These are phyloP conservation scores for Blastocystis sp. DNA, from an alignment of 352 stramenopile species.

Conservation along the genomic window DNA sequence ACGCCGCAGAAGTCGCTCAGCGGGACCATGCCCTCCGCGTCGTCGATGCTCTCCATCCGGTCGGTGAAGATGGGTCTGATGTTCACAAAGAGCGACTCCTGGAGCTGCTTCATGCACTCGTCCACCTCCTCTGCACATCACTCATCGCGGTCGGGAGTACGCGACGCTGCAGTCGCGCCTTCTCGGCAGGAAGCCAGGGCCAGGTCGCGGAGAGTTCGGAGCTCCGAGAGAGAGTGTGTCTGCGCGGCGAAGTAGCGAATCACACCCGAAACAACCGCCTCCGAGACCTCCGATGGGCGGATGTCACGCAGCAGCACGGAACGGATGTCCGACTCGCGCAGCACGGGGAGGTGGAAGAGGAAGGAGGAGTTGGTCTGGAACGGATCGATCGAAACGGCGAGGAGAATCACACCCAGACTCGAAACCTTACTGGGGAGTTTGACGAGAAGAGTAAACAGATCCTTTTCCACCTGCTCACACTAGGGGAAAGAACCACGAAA, in stretches of 20 bases:
- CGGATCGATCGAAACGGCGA: constrained; percentile 1
- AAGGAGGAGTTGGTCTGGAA: neutral
- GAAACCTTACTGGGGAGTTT: neutral
- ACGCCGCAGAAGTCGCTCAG: constrained; percentile 14
- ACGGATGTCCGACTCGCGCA: neutral
- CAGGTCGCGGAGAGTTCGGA: constrained; percentile 17
- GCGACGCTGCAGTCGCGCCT: neutral
- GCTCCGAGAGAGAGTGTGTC: constrained; percentile 34
- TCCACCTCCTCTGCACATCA: neutral
- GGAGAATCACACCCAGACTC: neutral
- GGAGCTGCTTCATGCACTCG: neutral
- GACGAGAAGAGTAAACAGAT: neutral
- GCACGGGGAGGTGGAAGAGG: constrained; percentile 20
- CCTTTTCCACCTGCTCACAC: neutral
- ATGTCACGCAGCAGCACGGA: neutral
- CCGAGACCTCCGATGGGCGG: neutral
- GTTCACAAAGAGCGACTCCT: constrained; percentile 9
- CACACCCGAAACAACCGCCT: neutral
- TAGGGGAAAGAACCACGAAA: neutral
- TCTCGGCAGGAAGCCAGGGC: neutral
- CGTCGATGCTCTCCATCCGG: neutral
- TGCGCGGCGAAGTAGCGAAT: constrained; percentile 15
- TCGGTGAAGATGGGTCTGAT: constrained; percentile 40
- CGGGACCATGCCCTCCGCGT: neutral
- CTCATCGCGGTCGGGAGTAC: neutral